Evolutionary conservation across 2,329 filamentous ascomycete genomes (phyloP).

Genomic region (Hymenotorrendiella dingleyae): DNA sequence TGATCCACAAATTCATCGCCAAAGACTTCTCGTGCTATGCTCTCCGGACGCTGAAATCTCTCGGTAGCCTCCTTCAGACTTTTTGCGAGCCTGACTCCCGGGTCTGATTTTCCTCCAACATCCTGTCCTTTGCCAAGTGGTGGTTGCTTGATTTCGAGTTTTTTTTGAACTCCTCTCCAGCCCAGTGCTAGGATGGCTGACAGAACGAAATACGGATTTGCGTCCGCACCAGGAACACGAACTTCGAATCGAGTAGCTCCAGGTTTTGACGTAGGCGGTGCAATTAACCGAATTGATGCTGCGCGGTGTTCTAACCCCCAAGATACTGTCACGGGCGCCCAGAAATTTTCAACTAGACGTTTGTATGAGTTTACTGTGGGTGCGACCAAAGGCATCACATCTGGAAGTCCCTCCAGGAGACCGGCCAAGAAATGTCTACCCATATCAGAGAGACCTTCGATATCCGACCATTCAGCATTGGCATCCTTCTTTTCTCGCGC

Average conservation of each 20-base stretch:
- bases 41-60: conserved; percentile 69
- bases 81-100: conserved; percentile 75
- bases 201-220: conserved; percentile 83
- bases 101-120: conserved; percentile 65
- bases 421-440: conserved; percentile 92
- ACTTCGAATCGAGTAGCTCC: conserved; percentile 90
- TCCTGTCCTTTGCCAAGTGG: conserved; percentile 82
- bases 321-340: conserved; percentile 94
- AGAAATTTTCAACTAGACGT: conserved; percentile 96
- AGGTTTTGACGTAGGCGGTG: conserved; percentile 76
- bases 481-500: conserved; percentile 66
- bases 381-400: conserved; percentile 92
- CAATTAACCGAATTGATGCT: conserved; percentile 83
- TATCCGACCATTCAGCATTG: conserved; percentile 65
- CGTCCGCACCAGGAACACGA: conserved; percentile 87
- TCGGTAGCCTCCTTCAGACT: conserved; percentile 77
- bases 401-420: conserved; percentile 78
- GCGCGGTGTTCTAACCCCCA: conserved; percentile 96
- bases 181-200: conserved; percentile 82
- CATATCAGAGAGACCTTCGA: conserved; percentile 76
- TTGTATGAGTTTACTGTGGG: conserved; percentile 98
- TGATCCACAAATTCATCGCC: conserved; percentile 96
- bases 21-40: conserved; percentile 88
- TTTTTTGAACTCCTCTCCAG: conserved; percentile 89
- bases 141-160: conserved; percentile 73